Evolutionary conservation across 495 filamentous ascomycete genomes (phyloP), one percentile per base, ranked within the genome.

Genomic region (Niebla homalea): DNA sequence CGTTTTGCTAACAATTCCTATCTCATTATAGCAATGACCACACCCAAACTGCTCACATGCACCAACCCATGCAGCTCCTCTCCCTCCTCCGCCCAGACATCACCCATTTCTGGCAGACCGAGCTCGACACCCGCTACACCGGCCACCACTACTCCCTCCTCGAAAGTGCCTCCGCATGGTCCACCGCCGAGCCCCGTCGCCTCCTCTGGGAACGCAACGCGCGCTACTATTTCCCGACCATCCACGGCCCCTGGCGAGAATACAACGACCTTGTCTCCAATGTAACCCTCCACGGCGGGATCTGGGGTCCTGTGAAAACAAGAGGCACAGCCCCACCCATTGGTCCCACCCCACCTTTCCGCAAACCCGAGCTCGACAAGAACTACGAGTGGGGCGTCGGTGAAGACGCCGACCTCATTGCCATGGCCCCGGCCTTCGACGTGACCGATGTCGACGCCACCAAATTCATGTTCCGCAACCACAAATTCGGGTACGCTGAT

Each of bases 391-490:
- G 83, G 84, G 85, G 85, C 19, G 76, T 84, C 12, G 80, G 75
- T 46, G 84, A 87, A 64, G 80, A 85, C 45, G 85, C 85, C 20
- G 85, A 88, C 58, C 66, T 83, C 50, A 84, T 88, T 53, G 79
- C 79, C 2, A 68, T 85, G 29, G 70, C 78, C 0, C 84, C 85
- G 4, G 80, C 86, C 21, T 83, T 84, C 65, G 77, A 85, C 55
- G 75, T 77, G 3, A 50, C 23, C 22, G 37, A 23, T 20, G 16
- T 20, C 15, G n/a, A 6, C 15, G 36, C 22, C 36, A 40, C 23
- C 22, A 50, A 2, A 41, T 22, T 50, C 36, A 39, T 41, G 48
- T 32, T 11, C 29, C 69, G 67, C 26, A 67, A 83, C 57, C 68
- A 76, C 43, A 67, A 85, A 44, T 15, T 15, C 38, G 21, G 20